Evolutionary conservation across 2,329 filamentous ascomycete species (phyloP), one percentile per base, ranked within the genome.

Genomic region (Neofusicoccum sp.): DNA sequence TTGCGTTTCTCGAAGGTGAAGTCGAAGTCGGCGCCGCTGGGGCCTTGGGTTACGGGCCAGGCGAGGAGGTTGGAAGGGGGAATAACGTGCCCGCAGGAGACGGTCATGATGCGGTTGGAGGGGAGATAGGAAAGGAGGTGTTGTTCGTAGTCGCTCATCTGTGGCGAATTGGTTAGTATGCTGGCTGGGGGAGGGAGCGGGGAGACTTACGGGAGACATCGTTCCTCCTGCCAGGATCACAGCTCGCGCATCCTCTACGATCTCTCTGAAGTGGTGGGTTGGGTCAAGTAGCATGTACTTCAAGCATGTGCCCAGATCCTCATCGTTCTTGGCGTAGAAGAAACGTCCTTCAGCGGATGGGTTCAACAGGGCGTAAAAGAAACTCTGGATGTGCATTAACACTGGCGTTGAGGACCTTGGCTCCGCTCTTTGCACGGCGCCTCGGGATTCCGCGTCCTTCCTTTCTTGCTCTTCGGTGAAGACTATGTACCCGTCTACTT

Each of bases 51-150:
- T 0, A 99, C 75, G 0, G 90, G 87, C 76, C 88, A 89, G 1
- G 92, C 93, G 58, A 91, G 86, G 2, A 99, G 82, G 64, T 92
- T 96, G 3, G 86, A 84, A 0, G 84, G 75, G 0, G 95, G 93
- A 58, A 99, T 96, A 47, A 99, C 93, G 75, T 99, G 95, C 0
- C 91, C 93, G 71, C 93, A 99, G 66, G 92, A 97, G 31, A 97
- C 84, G 0, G 90, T 96, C 8, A 83, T 87, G 45, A 98, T 83
- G 61, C 85, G 85, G 0, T 79, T 75, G 0, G 81, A 66, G 0
- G 84, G 71, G 0, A 96, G 74, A 51, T 90, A 88, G 0, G 93
- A 90, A 64, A 99, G 95, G 0, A 99, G 81, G 68, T 97, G 90
- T 3, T 89, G 83, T 36, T 84, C 87, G 75, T 96, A 99, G 76